These are phyloP conservation scores for Phaeosphaeria sp. DNA, from an alignment of 2,329 filamentous ascomycete species.

Conservation along the genomic window DNA sequence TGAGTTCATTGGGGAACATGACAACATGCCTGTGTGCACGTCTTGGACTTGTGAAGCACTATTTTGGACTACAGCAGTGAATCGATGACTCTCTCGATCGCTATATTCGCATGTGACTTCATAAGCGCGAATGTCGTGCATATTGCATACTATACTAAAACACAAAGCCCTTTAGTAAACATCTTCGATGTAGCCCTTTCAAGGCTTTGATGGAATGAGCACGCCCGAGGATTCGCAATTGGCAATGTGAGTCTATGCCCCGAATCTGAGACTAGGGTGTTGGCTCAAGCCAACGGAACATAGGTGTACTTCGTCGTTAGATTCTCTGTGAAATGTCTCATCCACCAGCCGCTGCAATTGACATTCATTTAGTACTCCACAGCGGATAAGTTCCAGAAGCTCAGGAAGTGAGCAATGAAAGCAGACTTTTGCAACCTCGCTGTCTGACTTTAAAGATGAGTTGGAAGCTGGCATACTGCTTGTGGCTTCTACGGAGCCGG, in stretches of 20 bases:
- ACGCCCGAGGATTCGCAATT: too few species aligned
- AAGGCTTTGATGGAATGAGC: too few species aligned
- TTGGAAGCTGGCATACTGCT: neutral
- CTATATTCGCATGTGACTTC: too few species aligned
- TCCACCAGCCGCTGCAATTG: slow-evolving; percentile 9
- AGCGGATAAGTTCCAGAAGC: slow-evolving; percentile 18
- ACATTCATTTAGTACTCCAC: slow-evolving; percentile 9
- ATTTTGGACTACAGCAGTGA: too few species aligned
- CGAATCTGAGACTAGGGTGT: neutral
- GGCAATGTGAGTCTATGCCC: neutral
- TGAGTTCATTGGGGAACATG: too few species aligned
- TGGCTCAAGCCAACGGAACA: neutral
- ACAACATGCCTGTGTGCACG: too few species aligned
- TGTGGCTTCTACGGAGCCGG: neutral
- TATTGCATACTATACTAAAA: too few species aligned
- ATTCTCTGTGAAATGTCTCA: neutral
- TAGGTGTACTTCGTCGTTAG: neutral
- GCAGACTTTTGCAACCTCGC: slow-evolving; percentile 3
- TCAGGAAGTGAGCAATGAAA: slow-evolving; percentile 24
- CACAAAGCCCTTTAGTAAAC: too few species aligned
- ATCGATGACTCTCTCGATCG: too few species aligned
- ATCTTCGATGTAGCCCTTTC: too few species aligned
- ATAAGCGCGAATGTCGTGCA: too few species aligned
- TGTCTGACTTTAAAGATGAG: neutral
- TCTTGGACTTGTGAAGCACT: too few species aligned